Evolutionary conservation across 352 stramenopile species (phyloP), one percentile per base, ranked within the genome.

Genomic region (Globisporangium middletonii): DNA sequence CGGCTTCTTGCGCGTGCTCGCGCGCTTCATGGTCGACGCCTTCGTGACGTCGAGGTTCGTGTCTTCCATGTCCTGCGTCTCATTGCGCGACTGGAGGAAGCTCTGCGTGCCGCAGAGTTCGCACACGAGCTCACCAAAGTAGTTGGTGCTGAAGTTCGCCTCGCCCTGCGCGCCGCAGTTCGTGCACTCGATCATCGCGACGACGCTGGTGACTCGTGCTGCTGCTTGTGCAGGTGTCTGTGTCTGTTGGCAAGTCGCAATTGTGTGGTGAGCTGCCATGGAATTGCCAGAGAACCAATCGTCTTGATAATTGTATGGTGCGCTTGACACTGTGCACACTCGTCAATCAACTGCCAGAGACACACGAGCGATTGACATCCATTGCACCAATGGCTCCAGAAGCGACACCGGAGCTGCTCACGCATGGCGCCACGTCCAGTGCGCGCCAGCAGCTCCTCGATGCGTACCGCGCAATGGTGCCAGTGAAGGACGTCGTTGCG

Each of bases 81-180:
- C 84, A 63, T 89, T 94, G 48, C 82, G 79, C 28, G 72, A 72
- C 73, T 94, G 77, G 35, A 89, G 65, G 53, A 86, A 88, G 57
- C 74, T 91, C 71, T 94, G 84, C 38, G 84, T 92, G 59, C 84
- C 84, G 46, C 84, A 94, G 28, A 94, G 60, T 57, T 94, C 82
- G 59, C 84, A 94, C 53, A 92, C 81, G 59, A 90, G 78, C 70
- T 94, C 84, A 0, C 82, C 84, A 30, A 90, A 88, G 70, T 86
- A 88, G 64, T 94, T 94, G 45, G 69, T 77, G 65, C 80, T 90
- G 65, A 94, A 94, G 67, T 86, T 86, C 53, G 63, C 57, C 60
- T 92, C 84, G 60, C 84, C 84, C 57, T 71, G 59, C 48, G 80
- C 84, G 59, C 84, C 82, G 63, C 84, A 94, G 47, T 68, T 92